Conservation (phyloP, 1,284 basidiomycete genomes). For the Fistulinella staudtii region DNA sequence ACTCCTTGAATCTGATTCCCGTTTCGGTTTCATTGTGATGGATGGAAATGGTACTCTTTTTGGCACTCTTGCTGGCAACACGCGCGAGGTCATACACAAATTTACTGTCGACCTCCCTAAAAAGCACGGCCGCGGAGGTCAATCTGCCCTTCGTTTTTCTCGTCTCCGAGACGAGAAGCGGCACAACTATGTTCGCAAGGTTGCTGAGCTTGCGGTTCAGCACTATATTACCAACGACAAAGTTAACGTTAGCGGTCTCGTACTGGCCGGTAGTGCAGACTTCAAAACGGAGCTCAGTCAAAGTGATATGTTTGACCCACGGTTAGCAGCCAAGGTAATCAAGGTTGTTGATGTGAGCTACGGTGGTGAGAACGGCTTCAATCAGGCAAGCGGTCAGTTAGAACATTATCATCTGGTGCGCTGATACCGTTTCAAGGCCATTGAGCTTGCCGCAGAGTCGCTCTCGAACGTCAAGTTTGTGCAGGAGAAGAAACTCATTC, state of each 20-base stretch:
- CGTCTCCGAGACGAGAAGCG: constrained; percentile 99
- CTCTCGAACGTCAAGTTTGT: constrained; percentile 99
- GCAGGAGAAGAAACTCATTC: constrained; percentile 97
- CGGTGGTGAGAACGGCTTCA: constrained; percentile 99
- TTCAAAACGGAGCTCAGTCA: constrained; percentile 98
- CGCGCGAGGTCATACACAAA: constrained; percentile 96
- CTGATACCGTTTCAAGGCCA: constrained; percentile 59
- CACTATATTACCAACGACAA: constrained; percentile 99
- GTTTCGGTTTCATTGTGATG: constrained; percentile 99
- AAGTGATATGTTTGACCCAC: constrained; percentile 94
- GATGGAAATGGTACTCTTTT: constrained; percentile 97
- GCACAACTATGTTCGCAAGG: constrained; percentile 99
- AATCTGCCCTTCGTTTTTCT: constrained; percentile 99
- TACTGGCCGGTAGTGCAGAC: constrained; percentile 97
- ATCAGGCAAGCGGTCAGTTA: constrained; percentile 64
- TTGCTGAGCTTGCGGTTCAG: constrained; percentile 94
- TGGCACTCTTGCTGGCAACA: constrained; percentile 95
- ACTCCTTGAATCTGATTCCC: constrained; percentile 94
- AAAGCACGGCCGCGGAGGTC: constrained; percentile 99
- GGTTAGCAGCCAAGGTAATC: constrained; percentile 87
- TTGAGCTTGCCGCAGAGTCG: constrained; percentile 94
- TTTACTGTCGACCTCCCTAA: constrained; percentile 99
- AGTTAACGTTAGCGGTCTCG: constrained; percentile 95
- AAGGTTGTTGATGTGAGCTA: constrained; percentile 99
- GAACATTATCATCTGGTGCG: background rate